A percentile compares a stretch with the other conserved stretches of the same genome.
Evolutionary conservation across 2,329 filamentous ascomycete species (phyloP).

Genomic region (Microcyclospora pomicola): DNA sequence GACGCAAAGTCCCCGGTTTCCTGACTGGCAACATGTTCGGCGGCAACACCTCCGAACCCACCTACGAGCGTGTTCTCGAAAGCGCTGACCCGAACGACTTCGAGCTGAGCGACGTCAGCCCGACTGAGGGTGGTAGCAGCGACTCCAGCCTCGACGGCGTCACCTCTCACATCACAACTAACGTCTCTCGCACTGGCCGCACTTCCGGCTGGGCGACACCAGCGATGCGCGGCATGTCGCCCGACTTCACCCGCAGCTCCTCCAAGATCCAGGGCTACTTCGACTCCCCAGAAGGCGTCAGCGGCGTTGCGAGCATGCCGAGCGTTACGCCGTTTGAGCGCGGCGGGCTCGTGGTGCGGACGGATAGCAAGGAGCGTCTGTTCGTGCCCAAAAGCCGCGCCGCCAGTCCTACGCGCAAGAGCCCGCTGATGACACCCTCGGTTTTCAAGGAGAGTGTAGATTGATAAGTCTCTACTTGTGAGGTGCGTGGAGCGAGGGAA

Average conservation of each 20-base stretch:
- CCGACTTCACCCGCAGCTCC: slow-evolving; percentile 15
- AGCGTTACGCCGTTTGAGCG: slow-evolving; percentile 39
- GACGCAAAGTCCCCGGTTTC: slow-evolving; percentile 14
- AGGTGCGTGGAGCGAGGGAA: too few species aligned
- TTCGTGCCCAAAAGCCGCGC: slow-evolving; percentile 36
- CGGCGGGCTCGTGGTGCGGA: slow-evolving; percentile 63
- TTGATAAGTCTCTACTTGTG: slow-evolving; percentile 15
- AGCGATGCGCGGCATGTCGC: slow-evolving; percentile 16
- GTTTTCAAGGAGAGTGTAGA: slow-evolving; percentile 23
- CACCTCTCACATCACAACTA: slow-evolving; percentile 16
- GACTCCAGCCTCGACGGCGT: slow-evolving; percentile 7
- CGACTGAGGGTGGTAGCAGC: slow-evolving; percentile 30
- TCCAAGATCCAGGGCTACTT: slow-evolving; percentile 27
- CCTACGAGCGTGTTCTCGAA: slow-evolving; percentile 75
- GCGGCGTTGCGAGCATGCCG: slow-evolving; percentile 6
- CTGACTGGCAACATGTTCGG: slow-evolving; percentile 48
- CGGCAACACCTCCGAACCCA: slow-evolving; percentile 31
- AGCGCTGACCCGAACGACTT: slow-evolving; percentile 61
- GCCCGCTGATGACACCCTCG: slow-evolving; percentile 20
- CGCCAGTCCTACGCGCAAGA: slow-evolving; percentile 36
- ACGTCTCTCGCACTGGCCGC: slow-evolving; percentile 29
- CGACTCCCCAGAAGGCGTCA: slow-evolving; percentile 28
- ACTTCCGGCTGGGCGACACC: slow-evolving; percentile 57
- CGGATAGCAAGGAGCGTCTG: slow-evolving; percentile 73
- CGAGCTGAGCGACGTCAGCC: slow-evolving; percentile 55